Evolutionary conservation across 176 grass and related monocot genomes (phyloP).

Genomic region (Puccinellia tenuiflora): DNA sequence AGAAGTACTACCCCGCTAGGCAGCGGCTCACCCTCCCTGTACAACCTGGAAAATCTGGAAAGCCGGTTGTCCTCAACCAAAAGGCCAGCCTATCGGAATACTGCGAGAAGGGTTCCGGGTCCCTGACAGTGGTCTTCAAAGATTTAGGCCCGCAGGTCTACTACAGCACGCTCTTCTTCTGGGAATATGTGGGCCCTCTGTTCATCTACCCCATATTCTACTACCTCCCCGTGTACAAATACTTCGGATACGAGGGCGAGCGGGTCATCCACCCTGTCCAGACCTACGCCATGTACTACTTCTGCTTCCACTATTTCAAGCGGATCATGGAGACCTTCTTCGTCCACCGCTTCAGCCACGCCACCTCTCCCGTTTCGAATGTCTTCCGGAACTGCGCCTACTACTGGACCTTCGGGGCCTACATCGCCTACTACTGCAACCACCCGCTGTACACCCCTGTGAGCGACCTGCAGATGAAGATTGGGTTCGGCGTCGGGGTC

Average conservation of each 20-base stretch:
- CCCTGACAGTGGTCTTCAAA: conserved; percentile 79
- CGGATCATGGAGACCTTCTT: conserved; percentile 95
- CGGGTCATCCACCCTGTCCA: conserved; percentile 69
- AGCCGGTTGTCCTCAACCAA: conserved; percentile 59
- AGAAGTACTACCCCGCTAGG: conserved; percentile 82
- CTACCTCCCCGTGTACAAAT: conserved; percentile 78
- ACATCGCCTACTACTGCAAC: conserved; percentile 93
- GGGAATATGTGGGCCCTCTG: conserved; percentile 81
- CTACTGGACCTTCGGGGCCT: conserved; percentile 91
- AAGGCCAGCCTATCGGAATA: conserved; percentile 71
- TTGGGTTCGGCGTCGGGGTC: conserved; percentile 78
- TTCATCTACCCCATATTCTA: conserved; percentile 92
- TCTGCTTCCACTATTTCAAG: conserved; percentile 94
- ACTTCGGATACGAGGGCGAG: conserved; percentile 62
- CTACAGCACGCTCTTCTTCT: conserved; percentile 94
- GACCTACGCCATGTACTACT: conserved; percentile 95
- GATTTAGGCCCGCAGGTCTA: conserved; percentile 80
- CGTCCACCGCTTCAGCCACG: conserved; percentile 91
- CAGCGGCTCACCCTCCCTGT: conserved; percentile 71
- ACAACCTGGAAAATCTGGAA: conserved; percentile 53
- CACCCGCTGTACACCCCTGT: conserved; percentile 85
- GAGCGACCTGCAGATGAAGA: conserved; percentile 78
- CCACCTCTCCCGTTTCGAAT: conserved; percentile 79
- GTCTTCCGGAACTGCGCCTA: conserved; percentile 94
- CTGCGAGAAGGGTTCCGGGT: conserved; percentile 57